Base-by-base conservation (phyloP, 768 basidiomycete genomes). In the Rhizopogon salebrosus region DNA sequence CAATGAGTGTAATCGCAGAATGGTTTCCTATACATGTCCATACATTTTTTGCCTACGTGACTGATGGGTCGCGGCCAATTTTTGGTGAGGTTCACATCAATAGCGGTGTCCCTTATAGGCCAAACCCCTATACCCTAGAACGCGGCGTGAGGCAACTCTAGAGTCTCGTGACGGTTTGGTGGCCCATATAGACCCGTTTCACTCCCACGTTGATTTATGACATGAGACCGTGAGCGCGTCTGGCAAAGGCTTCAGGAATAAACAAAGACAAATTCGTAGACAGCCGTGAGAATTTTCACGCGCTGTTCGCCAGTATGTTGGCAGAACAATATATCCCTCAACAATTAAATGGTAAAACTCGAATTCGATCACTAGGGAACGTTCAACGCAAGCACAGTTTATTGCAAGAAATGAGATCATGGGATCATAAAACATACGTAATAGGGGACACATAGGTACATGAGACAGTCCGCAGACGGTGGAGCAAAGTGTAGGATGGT, bases 381-480 rank as follows among this genome's bases (percentile, higher is more conserved):
- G n/a, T n/a, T n/a, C n/a, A n/a, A n/a, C 4, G 22, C 14, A 8
- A 38, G 22, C 22, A 22, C 20, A 45, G 20, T 45, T 31, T 22
- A 45, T 34, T 46, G 22, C 45, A 16, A 46, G 31, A 46, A 6
- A 31, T 4, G 4, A 11, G n/a, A 34, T 53, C 37, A 27, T 51
- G 34, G 54, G 50, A 41, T 14, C 51, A 50, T 52, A 34, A 20
- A 49, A 52, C 41, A 52, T 50, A 48, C 27, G 48, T n/a, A 11
- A 38, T 45, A 41, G 43, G 9, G 56, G 42, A 57, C 63, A 66
- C 64, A 61, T 68, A 64, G 52, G 48, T 24, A 59, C 55, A 65
- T 45, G 57, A 57, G 57, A 65, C 55, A 66, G 66, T 67, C 63
- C 65, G 48, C 57, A 53, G 57, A 34, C 45, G 23, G 22, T 46